These are phyloP conservation scores for Fusarium sp. DNA, from an alignment of 2,329 filamentous ascomycete genomes.

Conservation along the genomic window DNA sequence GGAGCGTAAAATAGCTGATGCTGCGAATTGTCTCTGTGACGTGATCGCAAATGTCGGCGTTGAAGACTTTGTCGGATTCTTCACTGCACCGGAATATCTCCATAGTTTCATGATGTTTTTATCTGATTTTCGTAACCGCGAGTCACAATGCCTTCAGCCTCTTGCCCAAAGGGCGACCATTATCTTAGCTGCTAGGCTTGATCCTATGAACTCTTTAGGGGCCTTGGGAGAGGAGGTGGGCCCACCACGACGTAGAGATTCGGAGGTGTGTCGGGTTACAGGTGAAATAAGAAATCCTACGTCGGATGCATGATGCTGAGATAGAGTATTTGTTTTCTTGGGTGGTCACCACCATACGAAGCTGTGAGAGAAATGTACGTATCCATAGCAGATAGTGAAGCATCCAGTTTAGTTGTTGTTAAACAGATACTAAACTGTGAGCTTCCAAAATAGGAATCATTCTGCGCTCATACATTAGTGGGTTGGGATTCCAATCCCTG, in stretches of 20 bases:
- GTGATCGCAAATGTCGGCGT: constrained; percentile 11
- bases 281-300: background rate
- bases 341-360: background rate
- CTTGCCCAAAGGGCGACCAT: constrained; percentile 8
- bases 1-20: constrained; percentile 40
- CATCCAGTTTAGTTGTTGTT: background rate
- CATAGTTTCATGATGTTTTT: constrained; percentile 38
- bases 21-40: constrained; percentile 39
- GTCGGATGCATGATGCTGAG: background rate
- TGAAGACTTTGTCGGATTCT: constrained; percentile 5
- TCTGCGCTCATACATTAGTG: background rate
- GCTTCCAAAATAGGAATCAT: background rate
- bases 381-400: background rate
- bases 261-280: background rate
- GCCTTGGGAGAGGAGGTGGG: background rate
- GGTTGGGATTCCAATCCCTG: background rate
- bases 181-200: constrained; percentile 9
- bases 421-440: background rate
- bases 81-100: constrained; percentile 14
- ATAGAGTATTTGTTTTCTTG: background rate
- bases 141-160: constrained; percentile 35
- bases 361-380: background rate
- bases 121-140: constrained; percentile 34
- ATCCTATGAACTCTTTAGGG: background rate
- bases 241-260: background rate